Conservation (phyloP, 148 eudicot species). For the Camellia japonica region DNA sequence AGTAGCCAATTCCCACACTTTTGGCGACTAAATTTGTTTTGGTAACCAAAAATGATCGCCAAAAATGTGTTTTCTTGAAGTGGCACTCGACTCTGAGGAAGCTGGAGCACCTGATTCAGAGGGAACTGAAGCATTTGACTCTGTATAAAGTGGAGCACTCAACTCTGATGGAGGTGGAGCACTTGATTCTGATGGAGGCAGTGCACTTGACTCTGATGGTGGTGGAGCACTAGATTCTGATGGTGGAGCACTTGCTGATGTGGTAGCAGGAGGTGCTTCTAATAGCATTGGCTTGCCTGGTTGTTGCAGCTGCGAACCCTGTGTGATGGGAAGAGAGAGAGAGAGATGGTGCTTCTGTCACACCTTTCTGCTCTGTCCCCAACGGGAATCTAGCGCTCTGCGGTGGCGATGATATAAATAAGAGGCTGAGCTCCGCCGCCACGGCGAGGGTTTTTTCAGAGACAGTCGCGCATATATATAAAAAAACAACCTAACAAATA, state of each 20-base stretch:
- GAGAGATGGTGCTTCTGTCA: not conserved
- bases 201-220: conserved; percentile 21
- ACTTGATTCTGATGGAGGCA: conserved; percentile 5
- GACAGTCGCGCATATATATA: too few species aligned
- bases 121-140: conserved; percentile 29
- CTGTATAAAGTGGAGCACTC: conserved; percentile 21
- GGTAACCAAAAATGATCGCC: too few species aligned
- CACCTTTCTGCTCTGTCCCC: not conserved
- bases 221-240: conserved; percentile 28
- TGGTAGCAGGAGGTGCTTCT: conserved; percentile 46
- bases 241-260: conserved; percentile 21
- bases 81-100: too few species aligned
- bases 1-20: too few species aligned
- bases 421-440: not conserved
- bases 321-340: too few species aligned
- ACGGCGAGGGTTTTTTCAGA: conserved; percentile 2
- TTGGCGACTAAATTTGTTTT: too few species aligned
- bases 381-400: not conserved
- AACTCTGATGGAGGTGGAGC: conserved; percentile 29
- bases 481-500: too few species aligned
- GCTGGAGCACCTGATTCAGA: conserved; percentile 26
- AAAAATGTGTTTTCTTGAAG: too few species aligned
- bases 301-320: too few species aligned
- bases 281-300: conserved; percentile 59
- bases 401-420: not conserved